phyloP scores from a whole-genome alignment of 192 early-diverging fungal genomes.

The Entomortierella beljakovae region DNA sequence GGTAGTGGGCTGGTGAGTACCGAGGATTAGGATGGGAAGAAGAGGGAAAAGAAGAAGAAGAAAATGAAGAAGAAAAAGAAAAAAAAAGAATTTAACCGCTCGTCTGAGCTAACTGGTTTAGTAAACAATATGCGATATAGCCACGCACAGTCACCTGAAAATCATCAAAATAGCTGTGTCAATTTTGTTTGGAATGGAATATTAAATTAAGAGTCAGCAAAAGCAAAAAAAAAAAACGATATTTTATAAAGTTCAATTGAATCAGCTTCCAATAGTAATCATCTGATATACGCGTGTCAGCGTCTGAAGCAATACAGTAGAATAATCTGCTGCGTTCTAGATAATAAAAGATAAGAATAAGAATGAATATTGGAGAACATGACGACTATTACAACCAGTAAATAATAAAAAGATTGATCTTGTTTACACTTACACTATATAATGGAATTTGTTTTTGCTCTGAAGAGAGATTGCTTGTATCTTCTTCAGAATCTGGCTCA shows the following conservation, averaged over 20 bases:
- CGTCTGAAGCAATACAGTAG: neutral
- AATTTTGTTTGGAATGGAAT: too few relatives aligned
- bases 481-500: slow-evolving; percentile 22
- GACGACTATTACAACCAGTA: too few relatives aligned
- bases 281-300: neutral
- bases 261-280: neutral
- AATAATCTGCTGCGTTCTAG: neutral
- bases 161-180: too few relatives aligned
- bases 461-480: neutral
- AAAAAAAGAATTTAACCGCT: neutral
- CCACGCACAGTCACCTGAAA: too few relatives aligned
- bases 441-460: neutral
- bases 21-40: neutral
- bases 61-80: neutral
- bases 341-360: neutral
- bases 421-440: neutral
- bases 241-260: too few relatives aligned
- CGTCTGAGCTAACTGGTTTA: too few relatives aligned
- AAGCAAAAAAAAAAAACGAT: too few relatives aligned
- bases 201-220: too few relatives aligned
- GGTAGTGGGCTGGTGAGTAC: neutral
- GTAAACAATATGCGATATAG: too few relatives aligned
- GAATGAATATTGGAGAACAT: neutral
- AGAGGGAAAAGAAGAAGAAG: slow-evolving; percentile 1
- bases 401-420: neutral